These are phyloP conservation scores for Claviceps pusilla DNA, from an alignment of 2,329 filamentous ascomycete genomes.

Conservation along the genomic window DNA sequence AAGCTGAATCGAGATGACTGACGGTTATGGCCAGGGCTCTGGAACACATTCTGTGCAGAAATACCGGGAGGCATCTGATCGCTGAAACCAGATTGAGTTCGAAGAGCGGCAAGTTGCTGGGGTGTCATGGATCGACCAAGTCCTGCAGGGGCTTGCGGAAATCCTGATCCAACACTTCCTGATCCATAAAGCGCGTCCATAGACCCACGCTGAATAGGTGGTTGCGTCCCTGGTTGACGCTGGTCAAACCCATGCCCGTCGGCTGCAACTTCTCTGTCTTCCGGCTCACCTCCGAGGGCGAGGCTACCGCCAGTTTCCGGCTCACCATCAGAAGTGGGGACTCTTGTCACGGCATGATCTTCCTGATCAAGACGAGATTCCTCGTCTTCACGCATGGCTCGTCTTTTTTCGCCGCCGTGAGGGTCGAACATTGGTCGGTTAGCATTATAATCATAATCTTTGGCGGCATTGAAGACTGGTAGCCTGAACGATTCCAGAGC, in stretches of 20 bases:
- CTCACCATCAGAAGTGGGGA: conserved; percentile 49
- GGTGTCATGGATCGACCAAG: conserved; percentile 61
- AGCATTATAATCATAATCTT: conserved; percentile 11
- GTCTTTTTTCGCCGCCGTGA: conserved; percentile 67
- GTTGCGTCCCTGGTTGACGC: conserved; percentile 54
- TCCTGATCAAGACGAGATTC: conserved; percentile 37
- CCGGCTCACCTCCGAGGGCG: conserved; percentile 82
- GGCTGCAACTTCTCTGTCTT: conserved; percentile 50
- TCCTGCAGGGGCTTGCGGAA: conserved; percentile 33
- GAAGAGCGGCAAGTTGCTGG: conserved; percentile 54
- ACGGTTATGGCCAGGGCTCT: conserved; percentile 56
- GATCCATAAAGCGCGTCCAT: conserved; percentile 40
- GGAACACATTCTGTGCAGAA: conserved; percentile 33
- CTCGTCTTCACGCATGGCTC: conserved; percentile 61
- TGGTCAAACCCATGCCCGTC: conserved; percentile 39
- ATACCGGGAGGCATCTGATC: conserved; percentile 47
- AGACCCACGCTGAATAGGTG: conserved; percentile 55
- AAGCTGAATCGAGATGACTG: conserved; percentile 83
- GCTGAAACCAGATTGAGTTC: conserved; percentile 44
- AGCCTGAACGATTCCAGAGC: conserved; percentile 23
- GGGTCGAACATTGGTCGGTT: conserved; percentile 67
- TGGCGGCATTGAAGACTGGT: conserved; percentile 7
- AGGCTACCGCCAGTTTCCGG: conserved; percentile 70
- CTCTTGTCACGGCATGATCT: conserved; percentile 28
- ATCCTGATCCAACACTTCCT: conserved; percentile 30